phyloP scores from a whole-genome alignment of 2,329 filamentous ascomycete species.

The Scedosporium minutisporum region DNA sequence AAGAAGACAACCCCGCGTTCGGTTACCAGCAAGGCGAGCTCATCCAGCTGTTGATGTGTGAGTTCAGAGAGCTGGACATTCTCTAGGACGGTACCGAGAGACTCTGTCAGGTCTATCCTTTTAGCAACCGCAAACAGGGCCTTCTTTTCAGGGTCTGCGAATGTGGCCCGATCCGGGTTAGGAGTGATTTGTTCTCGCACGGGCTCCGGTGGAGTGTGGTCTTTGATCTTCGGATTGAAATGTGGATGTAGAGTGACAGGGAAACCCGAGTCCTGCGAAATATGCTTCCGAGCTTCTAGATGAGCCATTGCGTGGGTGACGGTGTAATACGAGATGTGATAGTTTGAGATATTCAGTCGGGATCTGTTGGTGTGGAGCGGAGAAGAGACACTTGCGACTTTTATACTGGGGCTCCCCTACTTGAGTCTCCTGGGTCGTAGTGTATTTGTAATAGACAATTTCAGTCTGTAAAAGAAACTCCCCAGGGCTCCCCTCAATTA shows the following conservation, averaged over 20 bases:
- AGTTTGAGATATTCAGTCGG: too few relatives aligned
- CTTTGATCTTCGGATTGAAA: slow-evolving; percentile 35
- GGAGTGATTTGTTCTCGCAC: slow-evolving; percentile 5
- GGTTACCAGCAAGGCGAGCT: slow-evolving; percentile 36
- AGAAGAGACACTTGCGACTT: neutral
- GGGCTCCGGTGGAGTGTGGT: slow-evolving; percentile 27
- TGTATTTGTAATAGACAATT: neutral
- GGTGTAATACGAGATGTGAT: too few relatives aligned
- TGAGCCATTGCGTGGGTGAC: slow-evolving; percentile 10
- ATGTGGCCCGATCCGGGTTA: slow-evolving; percentile 22
- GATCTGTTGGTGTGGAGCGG: neutral
- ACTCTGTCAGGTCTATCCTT: slow-evolving; percentile 30
- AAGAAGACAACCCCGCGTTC: slow-evolving; percentile 40
- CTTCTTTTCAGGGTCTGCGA: slow-evolving; percentile 34
- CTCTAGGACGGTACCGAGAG: slow-evolving; percentile 28
- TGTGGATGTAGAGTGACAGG: slow-evolving; percentile 34
- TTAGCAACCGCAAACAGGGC: slow-evolving; percentile 29
- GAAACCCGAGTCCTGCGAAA: slow-evolving; percentile 38
- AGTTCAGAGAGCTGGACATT: slow-evolving; percentile 35
- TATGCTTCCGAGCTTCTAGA: slow-evolving; percentile 34
- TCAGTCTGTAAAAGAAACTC: neutral
- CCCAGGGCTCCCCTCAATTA: neutral
- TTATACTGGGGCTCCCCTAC: too few relatives aligned
- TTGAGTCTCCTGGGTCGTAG: neutral
- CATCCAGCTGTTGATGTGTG: slow-evolving; percentile 34